These are phyloP conservation scores for Phytopythium cucurbitacearum DNA, from an alignment of 352 stramenopile species.

Conservation along the genomic window DNA sequence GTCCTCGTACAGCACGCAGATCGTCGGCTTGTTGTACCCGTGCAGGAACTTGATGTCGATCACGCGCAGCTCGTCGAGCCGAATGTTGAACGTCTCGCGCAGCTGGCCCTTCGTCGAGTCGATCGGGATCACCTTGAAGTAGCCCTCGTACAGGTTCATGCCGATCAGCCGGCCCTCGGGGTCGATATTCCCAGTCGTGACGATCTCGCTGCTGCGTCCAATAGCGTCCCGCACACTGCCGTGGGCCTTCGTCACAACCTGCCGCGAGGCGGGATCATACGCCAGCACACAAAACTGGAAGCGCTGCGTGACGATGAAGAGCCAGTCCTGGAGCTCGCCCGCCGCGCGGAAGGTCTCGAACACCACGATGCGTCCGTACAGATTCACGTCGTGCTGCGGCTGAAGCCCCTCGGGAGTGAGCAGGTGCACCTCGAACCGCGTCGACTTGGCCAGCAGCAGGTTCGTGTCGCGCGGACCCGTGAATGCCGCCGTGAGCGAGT, in stretches of 20 bases:
- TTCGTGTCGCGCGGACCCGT: slow-evolving; percentile 86
- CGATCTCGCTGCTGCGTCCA: slow-evolving; percentile 84
- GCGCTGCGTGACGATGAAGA: slow-evolving; percentile 87
- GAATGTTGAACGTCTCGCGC: slow-evolving; percentile 90
- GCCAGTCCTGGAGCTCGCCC: slow-evolving; percentile 75
- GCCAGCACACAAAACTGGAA: slow-evolving; percentile 89
- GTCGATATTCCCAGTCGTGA: slow-evolving; percentile 87
- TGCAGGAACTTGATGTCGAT: slow-evolving; percentile 93
- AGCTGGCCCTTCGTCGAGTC: slow-evolving; percentile 74
- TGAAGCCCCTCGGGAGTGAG: slow-evolving; percentile 84
- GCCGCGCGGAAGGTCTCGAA: slow-evolving; percentile 81
- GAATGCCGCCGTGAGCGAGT: slow-evolving; percentile 90
- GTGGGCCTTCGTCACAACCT: slow-evolving; percentile 84
- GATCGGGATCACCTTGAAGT: slow-evolving; percentile 90
- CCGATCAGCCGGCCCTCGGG: slow-evolving; percentile 81
- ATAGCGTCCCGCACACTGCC: slow-evolving; percentile 85
- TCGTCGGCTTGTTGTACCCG: slow-evolving; percentile 83
- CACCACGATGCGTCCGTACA: slow-evolving; percentile 87
- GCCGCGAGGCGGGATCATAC: slow-evolving; percentile 64
- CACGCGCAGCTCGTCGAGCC: slow-evolving; percentile 89
- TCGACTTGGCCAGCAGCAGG: slow-evolving; percentile 86
- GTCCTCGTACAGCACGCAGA: slow-evolving; percentile 92
- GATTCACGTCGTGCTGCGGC: slow-evolving; percentile 78
- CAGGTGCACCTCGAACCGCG: slow-evolving; percentile 86
- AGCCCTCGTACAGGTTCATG: slow-evolving; percentile 91